Base-by-base conservation (phyloP, 345 rosid species). In the Lenwebbia sp. region DNA sequence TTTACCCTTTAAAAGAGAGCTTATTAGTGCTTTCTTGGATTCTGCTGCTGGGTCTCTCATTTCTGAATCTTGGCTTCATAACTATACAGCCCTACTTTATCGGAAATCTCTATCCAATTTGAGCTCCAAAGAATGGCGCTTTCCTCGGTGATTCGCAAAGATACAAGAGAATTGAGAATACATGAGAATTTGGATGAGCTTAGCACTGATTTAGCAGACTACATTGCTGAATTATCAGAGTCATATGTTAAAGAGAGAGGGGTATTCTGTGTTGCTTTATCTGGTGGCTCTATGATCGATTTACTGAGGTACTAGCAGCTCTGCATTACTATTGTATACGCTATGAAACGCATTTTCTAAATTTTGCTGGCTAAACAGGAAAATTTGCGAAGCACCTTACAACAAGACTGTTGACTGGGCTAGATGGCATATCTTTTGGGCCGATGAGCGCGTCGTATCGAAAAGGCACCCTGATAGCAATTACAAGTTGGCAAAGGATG, bases 391-490 rank as follows among this genome's bases (percentile, higher is more conserved):
- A 92, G 91, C 95, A 84, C 98, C 98, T 86, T 95, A 93, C 89
- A 89, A 87, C 95, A 93, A 90, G 93, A 96, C 95, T n/a, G 93
- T 96, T 49, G 98, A 96, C 85, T 96, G 99, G 98, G 90, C 90
- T 30, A 95, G 94, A 89, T 95, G 98, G 97, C 93, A 93, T 84
- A 88, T 96, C 84, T 94, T 96, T 85, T 96, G 96, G 98, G 97
- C 91, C 10, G 98, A 95, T 62, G 98, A 96, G 89, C 93, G 94
- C 5, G 96, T 93, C 15, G 98, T 95, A 56, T 93, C 94, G 2
- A 95, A 93, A 91, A 93, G 60, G 86, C 98, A 95, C 86, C 90
- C 92, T 25, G 97, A 95, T 89, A 95, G 98, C 95, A 95, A 95
- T 85, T 96, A 94, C 89, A 96, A 94, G 94, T 94, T 93, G 44